A percentile compares a stretch with the other conserved stretches of the same genome.
phyloP scores from a whole-genome alignment of 2,329 filamentous ascomycete genomes.

The Diaporthe ilicicola region DNA sequence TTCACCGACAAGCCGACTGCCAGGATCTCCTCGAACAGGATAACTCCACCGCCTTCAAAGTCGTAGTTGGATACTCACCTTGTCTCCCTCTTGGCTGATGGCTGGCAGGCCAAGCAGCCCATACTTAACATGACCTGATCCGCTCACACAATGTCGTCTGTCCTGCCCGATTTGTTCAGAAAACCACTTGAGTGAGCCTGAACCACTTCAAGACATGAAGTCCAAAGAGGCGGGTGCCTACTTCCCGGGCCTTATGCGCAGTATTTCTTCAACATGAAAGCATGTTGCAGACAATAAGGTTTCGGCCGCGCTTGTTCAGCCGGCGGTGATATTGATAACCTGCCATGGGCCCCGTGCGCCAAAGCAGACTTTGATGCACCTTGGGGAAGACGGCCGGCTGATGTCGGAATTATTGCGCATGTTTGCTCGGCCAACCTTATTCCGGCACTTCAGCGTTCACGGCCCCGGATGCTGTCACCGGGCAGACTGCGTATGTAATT shows the following conservation, averaged over 20 bases:
- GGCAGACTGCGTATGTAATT: background rate
- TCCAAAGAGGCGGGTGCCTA: background rate
- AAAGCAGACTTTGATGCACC: background rate
- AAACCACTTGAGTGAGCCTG: too few relatives aligned
- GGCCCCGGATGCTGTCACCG: background rate
- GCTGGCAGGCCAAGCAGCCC: too few relatives aligned
- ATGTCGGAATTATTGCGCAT: background rate
- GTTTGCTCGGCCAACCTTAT: background rate
- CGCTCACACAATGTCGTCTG: too few relatives aligned
- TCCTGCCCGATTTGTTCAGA: fast-evolving
- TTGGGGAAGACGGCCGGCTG: background rate
- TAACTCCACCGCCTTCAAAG: too few relatives aligned
- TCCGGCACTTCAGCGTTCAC: background rate
- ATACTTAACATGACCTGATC: too few relatives aligned
- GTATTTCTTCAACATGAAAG: background rate
- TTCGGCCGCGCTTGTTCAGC: background rate
- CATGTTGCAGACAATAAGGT: background rate
- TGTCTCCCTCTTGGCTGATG: too few relatives aligned
- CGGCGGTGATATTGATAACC: background rate
- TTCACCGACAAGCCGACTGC: too few relatives aligned
- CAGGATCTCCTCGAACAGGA: too few relatives aligned
- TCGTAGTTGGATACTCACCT: too few relatives aligned
- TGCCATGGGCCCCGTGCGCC: background rate
- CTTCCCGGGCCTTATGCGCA: background rate
- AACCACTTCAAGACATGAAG: too few relatives aligned